phyloP scores from a whole-genome alignment of 768 basidiomycete genomes.

The Leccinellum luteum region DNA sequence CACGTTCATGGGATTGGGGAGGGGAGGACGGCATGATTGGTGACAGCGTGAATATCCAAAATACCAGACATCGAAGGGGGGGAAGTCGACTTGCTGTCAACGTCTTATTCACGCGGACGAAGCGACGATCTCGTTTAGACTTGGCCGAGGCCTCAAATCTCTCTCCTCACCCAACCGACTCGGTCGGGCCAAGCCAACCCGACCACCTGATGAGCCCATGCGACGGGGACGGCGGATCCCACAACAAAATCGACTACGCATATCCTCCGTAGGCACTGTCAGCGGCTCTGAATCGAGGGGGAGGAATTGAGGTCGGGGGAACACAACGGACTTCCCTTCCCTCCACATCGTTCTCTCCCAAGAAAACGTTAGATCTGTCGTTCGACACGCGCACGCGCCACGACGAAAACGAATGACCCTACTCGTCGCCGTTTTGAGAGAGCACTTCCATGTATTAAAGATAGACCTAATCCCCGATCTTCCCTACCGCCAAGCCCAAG shows the following conservation, averaged over 20 bases:
- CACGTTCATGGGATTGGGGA: slow-evolving; percentile 12
- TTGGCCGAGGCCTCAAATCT: neutral
- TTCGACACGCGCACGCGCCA: neutral
- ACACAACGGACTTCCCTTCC: neutral
- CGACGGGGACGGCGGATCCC: slow-evolving; percentile 24
- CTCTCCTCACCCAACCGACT: neutral
- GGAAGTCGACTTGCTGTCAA: neutral
- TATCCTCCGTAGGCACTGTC: neutral
- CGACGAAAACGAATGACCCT: neutral
- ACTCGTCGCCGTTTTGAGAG: neutral
- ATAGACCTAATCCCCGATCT: neutral
- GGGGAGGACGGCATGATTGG: neutral
- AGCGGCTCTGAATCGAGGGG: neutral
- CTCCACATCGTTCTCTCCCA: too few species aligned
- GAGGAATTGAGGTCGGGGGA: neutral
- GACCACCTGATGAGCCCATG: neutral
- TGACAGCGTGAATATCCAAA: neutral
- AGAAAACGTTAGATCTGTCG: neutral
- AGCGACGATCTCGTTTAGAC: slow-evolving; percentile 1
- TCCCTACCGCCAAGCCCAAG: slow-evolving; percentile 14
- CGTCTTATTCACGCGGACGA: neutral
- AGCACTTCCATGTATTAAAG: neutral
- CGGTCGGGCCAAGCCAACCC: slow-evolving; percentile 3
- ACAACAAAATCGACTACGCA: neutral
- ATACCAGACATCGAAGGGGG: neutral